Evolutionary conservation across 331 rosid genomes (phyloP).

Genomic region (Quercus lobata): DNA sequence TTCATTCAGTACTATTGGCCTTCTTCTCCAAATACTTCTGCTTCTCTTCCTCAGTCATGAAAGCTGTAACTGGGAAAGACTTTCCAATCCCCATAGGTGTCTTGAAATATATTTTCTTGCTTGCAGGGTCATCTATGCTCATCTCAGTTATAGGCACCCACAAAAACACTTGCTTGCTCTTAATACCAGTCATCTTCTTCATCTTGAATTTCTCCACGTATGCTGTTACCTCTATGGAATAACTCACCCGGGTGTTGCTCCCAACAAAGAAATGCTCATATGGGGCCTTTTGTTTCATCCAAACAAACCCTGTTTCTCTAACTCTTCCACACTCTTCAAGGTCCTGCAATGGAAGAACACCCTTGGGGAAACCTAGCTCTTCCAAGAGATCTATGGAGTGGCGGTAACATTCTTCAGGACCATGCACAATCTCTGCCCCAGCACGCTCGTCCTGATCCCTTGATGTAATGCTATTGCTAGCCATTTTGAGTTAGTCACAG

Average conservation of each 20-base stretch:
- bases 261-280: conserved; percentile 62
- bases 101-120: conserved; percentile 50
- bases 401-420: conserved; percentile 51
- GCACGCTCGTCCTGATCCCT: conserved; percentile 33
- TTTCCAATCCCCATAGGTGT: conserved; percentile 76
- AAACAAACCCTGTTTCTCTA: conserved; percentile 70
- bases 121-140: conserved; percentile 49
- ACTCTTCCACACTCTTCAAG: conserved; percentile 80
- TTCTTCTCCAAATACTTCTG: conserved; percentile 35
- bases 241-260: conserved; percentile 49
- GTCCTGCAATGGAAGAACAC: conserved; percentile 71
- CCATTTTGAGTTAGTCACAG: conserved; percentile 15
- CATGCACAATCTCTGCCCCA: conserved; percentile 67
- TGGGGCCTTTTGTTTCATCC: conserved; percentile 75
- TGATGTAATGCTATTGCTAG: background rate
- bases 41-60: conserved; percentile 66
- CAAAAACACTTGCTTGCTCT: conserved; percentile 66
- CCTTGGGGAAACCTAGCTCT: conserved; percentile 75
- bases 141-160: conserved; percentile 81
- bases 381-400: conserved; percentile 51
- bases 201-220: conserved; percentile 70
- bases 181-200: conserved; percentile 81
- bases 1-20: background rate
- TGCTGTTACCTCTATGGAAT: conserved; percentile 62
- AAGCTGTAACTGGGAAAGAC: conserved; percentile 57